Conservation (phyloP, 805 yeast genomes). For the Zygoascus ofunaensis region DNA sequence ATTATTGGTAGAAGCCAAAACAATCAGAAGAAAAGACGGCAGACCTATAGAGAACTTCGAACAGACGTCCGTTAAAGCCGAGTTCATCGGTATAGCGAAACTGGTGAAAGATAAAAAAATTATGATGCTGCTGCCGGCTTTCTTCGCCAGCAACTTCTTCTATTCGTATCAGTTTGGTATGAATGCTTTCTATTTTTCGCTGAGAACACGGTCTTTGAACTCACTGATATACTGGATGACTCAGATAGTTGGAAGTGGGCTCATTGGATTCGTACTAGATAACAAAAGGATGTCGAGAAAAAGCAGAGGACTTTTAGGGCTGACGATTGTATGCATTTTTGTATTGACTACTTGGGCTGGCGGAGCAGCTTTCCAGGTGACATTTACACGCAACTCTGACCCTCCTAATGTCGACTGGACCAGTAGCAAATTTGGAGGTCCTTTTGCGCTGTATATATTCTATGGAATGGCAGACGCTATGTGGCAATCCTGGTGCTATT, state of each 20-base stretch:
- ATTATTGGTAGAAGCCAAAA: slow-evolving; percentile 16
- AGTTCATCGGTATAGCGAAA: slow-evolving; percentile 30
- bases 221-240: slow-evolving; percentile 42
- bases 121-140: slow-evolving; percentile 45
- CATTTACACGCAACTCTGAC: slow-evolving; percentile 9
- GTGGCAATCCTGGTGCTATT: slow-evolving; percentile 38
- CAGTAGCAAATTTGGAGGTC: slow-evolving; percentile 37
- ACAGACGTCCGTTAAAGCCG: slow-evolving; percentile 30
- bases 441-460: slow-evolving; percentile 42
- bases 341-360: slow-evolving; percentile 38
- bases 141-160: slow-evolving; percentile 49
- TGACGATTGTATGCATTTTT: slow-evolving; percentile 35
- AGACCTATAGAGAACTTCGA: slow-evolving; percentile 31
- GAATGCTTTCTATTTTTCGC: slow-evolving; percentile 43
- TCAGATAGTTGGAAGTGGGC: slow-evolving; percentile 47
- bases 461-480: slow-evolving; percentile 40
- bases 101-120: slow-evolving; percentile 34
- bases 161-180: slow-evolving; percentile 49
- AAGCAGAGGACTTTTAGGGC: slow-evolving; percentile 42
- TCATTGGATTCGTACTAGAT: slow-evolving; percentile 41
- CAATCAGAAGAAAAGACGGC: slow-evolving; percentile 42
- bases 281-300: slow-evolving; percentile 33
- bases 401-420: slow-evolving; percentile 32
- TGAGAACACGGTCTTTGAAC: slow-evolving; percentile 50
- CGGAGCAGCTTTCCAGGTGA: slow-evolving; percentile 18